Evolutionary conservation across 2,329 filamentous ascomycete genomes (phyloP).

Genomic region (Monilinia fructigena): DNA sequence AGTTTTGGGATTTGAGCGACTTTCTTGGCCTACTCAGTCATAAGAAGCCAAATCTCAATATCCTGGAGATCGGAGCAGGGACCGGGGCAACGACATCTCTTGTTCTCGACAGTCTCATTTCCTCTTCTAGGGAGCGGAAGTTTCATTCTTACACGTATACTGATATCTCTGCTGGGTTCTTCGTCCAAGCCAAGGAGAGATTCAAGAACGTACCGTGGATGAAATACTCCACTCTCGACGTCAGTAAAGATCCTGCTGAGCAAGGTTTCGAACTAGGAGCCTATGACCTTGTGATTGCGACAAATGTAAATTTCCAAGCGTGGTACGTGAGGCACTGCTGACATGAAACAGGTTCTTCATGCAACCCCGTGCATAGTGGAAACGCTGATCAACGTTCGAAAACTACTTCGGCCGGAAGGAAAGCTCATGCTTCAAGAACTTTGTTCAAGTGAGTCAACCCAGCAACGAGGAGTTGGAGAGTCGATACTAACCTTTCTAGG

Average conservation of each 20-base stretch:
- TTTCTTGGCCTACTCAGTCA: not conserved
- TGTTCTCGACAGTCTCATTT: conserved; percentile 26
- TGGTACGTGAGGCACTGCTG: too few relatives aligned
- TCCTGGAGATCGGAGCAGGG: conserved; percentile 22
- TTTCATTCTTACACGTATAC: conserved; percentile 31
- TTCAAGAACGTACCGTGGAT: not conserved
- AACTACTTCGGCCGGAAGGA: conserved; percentile 29
- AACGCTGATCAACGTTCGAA: conserved; percentile 28
- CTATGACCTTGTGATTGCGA: conserved; percentile 36
- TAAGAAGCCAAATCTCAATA: conserved; percentile 35
- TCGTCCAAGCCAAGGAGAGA: conserved; percentile 27
- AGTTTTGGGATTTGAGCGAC: not conserved
- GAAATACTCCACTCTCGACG: conserved; percentile 35
- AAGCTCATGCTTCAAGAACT: conserved; percentile 27
- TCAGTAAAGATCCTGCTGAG: conserved; percentile 35
- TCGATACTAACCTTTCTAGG: not conserved
- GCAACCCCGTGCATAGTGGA: conserved; percentile 29
- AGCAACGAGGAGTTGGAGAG: not conserved
- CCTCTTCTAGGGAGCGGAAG: conserved; percentile 12
- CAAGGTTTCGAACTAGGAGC: conserved; percentile 41
- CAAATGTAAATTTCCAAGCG: conserved; percentile 27
- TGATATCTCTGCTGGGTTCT: conserved; percentile 38
- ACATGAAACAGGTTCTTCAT: conserved; percentile 25
- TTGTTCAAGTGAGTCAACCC: not conserved
- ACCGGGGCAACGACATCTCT: conserved; percentile 15